A percentile compares a stretch with the other conserved stretches of the same genome.
Evolutionary conservation across 257 asterid genomes (phyloP).

Genomic region (Capsicum pubescens): DNA sequence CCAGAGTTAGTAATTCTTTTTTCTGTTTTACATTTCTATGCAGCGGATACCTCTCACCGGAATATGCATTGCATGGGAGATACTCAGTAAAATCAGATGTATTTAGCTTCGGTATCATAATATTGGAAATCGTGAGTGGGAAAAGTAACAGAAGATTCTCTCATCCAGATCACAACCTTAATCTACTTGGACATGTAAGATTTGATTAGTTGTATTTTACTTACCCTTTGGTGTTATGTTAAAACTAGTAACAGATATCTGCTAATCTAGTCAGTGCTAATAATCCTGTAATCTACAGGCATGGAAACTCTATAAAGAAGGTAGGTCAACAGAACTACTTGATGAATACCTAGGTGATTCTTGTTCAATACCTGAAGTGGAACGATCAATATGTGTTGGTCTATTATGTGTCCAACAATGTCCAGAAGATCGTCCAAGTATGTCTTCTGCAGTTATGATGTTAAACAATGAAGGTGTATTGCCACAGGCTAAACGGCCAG

Average conservation of each 20-base stretch:
- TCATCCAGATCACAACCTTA: conserved; percentile 36
- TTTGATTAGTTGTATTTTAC: neutral
- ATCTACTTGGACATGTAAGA: conserved; percentile 43
- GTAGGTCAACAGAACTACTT: conserved; percentile 36
- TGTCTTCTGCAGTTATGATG: conserved; percentile 46
- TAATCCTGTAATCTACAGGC: conserved; percentile 36
- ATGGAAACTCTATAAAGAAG: conserved; percentile 42
- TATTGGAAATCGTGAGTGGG: conserved; percentile 43
- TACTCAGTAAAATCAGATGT: conserved; percentile 55
- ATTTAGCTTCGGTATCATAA: conserved; percentile 50
- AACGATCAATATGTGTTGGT: conserved; percentile 43
- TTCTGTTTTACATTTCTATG: neutral
- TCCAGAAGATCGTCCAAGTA: conserved; percentile 47
- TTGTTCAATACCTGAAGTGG: conserved; percentile 26
- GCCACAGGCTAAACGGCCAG: conserved; percentile 44
- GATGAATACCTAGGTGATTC: conserved; percentile 32
- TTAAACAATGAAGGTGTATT: conserved; percentile 38
- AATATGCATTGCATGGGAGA: conserved; percentile 51
- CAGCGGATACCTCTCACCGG: conserved; percentile 63
- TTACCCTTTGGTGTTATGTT: neutral
- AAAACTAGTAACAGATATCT: neutral
- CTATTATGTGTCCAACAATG: conserved; percentile 46
- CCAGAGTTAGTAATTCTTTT: conserved; percentile 13
- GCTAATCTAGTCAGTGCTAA: neutral
- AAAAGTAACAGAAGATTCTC: conserved; percentile 36